phyloP scores from a whole-genome alignment of 2,329 filamentous ascomycete genomes.

The Trichothecium roseum region DNA sequence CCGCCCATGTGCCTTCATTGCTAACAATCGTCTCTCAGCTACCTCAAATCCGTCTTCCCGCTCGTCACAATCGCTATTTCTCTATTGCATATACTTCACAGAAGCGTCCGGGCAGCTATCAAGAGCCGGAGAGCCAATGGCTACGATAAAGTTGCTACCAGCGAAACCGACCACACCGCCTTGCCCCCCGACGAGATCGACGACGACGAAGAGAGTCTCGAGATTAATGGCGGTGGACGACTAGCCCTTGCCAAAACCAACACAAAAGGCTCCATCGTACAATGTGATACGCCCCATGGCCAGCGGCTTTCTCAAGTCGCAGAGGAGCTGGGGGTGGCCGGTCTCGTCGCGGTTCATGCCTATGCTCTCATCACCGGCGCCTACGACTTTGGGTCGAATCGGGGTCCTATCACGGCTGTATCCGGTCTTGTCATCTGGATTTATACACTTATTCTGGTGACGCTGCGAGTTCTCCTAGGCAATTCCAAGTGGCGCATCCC shows the following conservation, averaged over 20 bases:
- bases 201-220: constrained; percentile 48
- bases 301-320: constrained; percentile 60
- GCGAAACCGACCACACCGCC: constrained; percentile 37
- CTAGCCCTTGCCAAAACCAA: constrained; percentile 49
- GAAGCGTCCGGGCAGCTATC: constrained; percentile 42
- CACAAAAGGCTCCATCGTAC: constrained; percentile 54
- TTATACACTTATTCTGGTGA: constrained; percentile 67
- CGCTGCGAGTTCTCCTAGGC: constrained; percentile 58
- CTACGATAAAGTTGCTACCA: constrained; percentile 46
- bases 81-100: constrained; percentile 51
- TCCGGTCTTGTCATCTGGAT: constrained; percentile 66
- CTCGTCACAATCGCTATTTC: constrained; percentile 62
- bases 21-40: constrained; percentile 14
- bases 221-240: constrained; percentile 47
- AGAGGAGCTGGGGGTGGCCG: constrained; percentile 67
- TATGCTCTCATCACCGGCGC: constrained; percentile 49
- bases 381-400: constrained; percentile 34
- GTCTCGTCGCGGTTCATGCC: constrained; percentile 59
- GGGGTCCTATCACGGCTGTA: constrained; percentile 49
- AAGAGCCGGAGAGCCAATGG: constrained; percentile 37
- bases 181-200: constrained; percentile 36
- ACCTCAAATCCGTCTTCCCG: constrained; percentile 63
- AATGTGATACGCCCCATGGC: constrained; percentile 65
- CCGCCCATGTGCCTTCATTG: constrained; percentile 1
- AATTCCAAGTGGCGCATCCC: constrained; percentile 57